A percentile compares a stretch with the other conserved stretches of the same genome.
These are phyloP conservation scores for Podaxis sp. DNA, from an alignment of 768 basidiomycete species.

Conservation along the genomic window DNA sequence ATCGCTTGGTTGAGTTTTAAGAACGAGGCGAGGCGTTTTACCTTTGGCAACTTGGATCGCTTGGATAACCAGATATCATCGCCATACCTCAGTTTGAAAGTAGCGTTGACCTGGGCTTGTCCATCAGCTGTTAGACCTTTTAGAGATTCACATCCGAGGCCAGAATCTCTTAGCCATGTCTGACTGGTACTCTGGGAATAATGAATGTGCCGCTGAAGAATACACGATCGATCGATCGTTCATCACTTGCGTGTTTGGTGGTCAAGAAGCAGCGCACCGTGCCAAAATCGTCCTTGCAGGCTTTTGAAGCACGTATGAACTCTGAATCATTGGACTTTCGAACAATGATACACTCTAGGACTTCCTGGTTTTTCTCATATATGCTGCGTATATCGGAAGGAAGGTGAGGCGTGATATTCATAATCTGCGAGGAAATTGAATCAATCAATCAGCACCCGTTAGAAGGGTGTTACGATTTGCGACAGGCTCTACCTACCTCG, in stretches of 20 bases:
- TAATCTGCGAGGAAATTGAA: slow-evolving; percentile 31
- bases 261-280: slow-evolving; percentile 4
- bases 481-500: slow-evolving; percentile 48
- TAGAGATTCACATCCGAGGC: slow-evolving; percentile 17
- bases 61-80: slow-evolving; percentile 56
- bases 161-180: slow-evolving; percentile 12
- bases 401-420: slow-evolving; percentile 32
- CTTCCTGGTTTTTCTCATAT: slow-evolving; percentile 19
- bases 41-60: slow-evolving; percentile 49
- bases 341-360: slow-evolving; percentile 45
- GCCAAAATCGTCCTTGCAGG: slow-evolving; percentile 4
- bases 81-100: slow-evolving; percentile 40
- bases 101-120: slow-evolving; percentile 13
- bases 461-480: slow-evolving; percentile 6
- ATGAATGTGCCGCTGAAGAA: slow-evolving; percentile 9
- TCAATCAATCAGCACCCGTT: slow-evolving; percentile 15
- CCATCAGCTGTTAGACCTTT: slow-evolving; percentile 31
- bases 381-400: slow-evolving; percentile 11
- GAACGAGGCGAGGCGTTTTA: slow-evolving; percentile 22
- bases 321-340: slow-evolving; percentile 32
- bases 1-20: slow-evolving; percentile 14
- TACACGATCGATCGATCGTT: slow-evolving; percentile 3
- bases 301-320: slow-evolving; percentile 37
- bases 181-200: slow-evolving; percentile 3
- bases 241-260: neutral